Evolutionary conservation across 805 yeast species (phyloP).

Genomic region (Monosporozyma siamensis): DNA sequence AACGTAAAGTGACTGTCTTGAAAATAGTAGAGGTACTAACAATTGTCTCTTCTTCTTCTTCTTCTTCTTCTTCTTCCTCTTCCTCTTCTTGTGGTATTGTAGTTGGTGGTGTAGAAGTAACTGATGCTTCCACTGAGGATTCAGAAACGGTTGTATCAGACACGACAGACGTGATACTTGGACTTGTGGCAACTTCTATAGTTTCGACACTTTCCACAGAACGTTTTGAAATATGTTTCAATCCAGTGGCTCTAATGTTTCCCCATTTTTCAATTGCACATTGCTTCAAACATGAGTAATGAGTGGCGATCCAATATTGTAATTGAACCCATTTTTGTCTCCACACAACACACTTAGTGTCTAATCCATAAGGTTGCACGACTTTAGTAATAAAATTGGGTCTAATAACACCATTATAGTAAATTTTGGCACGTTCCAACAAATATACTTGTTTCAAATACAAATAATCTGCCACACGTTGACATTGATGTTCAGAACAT

Average conservation of each 20-base stretch:
- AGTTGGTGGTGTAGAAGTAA: neutral
- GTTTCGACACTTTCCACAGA: neutral
- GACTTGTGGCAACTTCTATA: neutral
- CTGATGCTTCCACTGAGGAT: slow-evolving; percentile 1
- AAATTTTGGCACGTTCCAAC: slow-evolving; percentile 4
- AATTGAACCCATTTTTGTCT: neutral
- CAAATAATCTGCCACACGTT: neutral
- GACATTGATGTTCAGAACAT: slow-evolving; percentile 1
- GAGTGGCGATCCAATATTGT: neutral
- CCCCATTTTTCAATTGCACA: neutral
- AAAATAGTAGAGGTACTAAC: slow-evolving; percentile 9
- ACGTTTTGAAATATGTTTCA: neutral
- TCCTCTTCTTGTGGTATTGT: too few species aligned
- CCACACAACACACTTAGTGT: neutral
- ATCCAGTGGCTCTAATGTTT: neutral
- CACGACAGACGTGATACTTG: neutral
- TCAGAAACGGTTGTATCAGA: too few species aligned
- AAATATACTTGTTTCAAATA: neutral
- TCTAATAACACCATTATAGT: slow-evolving; percentile 9
- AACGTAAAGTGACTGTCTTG: slow-evolving; percentile 4
- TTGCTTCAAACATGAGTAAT: neutral
- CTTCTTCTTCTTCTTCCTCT: slow-evolving; percentile 7
- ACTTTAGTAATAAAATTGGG: slow-evolving; percentile 5
- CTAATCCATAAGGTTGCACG: neutral
- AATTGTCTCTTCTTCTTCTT: neutral